Evolutionary conservation across 2,329 filamentous ascomycete species (phyloP).

Genomic region (Neocucurbitaria cava): DNA sequence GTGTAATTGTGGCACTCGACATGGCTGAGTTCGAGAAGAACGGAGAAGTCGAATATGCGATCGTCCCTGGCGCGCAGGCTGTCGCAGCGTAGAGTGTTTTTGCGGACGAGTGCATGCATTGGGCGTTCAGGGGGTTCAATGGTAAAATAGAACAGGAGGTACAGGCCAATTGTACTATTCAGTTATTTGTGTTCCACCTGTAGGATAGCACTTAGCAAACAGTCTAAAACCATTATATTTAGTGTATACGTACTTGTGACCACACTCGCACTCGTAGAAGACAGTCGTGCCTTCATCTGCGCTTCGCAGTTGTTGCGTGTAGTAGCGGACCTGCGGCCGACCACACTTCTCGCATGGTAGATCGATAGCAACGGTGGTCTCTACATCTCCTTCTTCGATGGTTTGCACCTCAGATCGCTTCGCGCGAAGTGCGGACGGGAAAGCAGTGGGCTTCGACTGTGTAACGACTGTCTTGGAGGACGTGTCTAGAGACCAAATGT

Average conservation of each 20-base stretch:
- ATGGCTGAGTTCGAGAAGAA: conserved; percentile 98
- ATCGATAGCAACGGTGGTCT: conserved; percentile 72
- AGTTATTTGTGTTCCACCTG: conserved; percentile 68
- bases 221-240: conserved; percentile 1
- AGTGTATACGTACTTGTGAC: conserved; percentile 70
- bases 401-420: conserved; percentile 87
- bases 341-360: conserved; percentile 83
- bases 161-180: conserved; percentile 48
- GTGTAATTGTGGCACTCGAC: conserved; percentile 91
- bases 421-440: conserved; percentile 86
- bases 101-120: conserved; percentile 22
- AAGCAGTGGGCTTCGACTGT: conserved; percentile 84
- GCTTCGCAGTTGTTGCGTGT: conserved; percentile 83
- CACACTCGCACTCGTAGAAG: conserved; percentile 88
- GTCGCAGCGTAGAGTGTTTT: conserved; percentile 30
- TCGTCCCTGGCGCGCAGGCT: conserved; percentile 68
- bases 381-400: conserved; percentile 77
- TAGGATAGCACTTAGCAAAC: conserved; percentile 30
- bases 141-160: conserved; percentile 12
- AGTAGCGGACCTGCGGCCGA: conserved; percentile 81
- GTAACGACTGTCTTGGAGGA: conserved; percentile 77
- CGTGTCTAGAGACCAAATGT: conserved; percentile 28
- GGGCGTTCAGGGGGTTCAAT: conserved; percentile 33
- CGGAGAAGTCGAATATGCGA: conserved; percentile 87
- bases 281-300: conserved; percentile 95